phyloP scores from a whole-genome alignment of 495 filamentous ascomycete species.

The Penicillium chermesinum region DNA sequence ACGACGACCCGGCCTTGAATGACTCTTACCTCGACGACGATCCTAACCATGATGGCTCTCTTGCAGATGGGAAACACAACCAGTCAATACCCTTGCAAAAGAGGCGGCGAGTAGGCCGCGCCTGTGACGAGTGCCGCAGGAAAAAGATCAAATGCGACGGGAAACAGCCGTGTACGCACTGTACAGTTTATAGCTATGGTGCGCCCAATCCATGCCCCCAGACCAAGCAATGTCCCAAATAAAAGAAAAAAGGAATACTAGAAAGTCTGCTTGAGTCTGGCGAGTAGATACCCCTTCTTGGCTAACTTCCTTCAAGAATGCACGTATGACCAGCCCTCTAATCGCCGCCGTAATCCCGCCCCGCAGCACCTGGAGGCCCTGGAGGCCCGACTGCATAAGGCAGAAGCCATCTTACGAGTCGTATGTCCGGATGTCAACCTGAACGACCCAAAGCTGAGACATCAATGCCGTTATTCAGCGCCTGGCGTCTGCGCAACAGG shows the following conservation, averaged over 20 bases:
- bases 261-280: slow-evolving; percentile 10
- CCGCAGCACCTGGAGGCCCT: slow-evolving; percentile 93
- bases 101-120: slow-evolving; percentile 79
- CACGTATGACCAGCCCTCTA: slow-evolving; percentile 97
- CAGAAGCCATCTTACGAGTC: slow-evolving; percentile 70
- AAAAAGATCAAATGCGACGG: slow-evolving; percentile 99
- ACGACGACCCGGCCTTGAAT: slow-evolving; percentile 30
- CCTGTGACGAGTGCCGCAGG: slow-evolving; percentile 91
- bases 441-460: slow-evolving; percentile 75
- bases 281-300: slow-evolving; percentile 7
- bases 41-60: slow-evolving; percentile 19
- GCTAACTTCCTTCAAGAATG: slow-evolving; percentile 64
- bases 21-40: slow-evolving; percentile 31
- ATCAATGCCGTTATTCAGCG: slow-evolving; percentile 53
- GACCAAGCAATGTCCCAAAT: too few relatives aligned
- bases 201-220: slow-evolving; percentile 25
- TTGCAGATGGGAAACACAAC: slow-evolving; percentile 26
- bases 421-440: slow-evolving; percentile 84
- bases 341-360: slow-evolving; percentile 87
- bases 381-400: slow-evolving; percentile 76
- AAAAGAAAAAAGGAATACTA: too few relatives aligned
- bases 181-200: slow-evolving; percentile 98
- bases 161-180: slow-evolving; percentile 96
- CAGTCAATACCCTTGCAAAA: slow-evolving; percentile 67
- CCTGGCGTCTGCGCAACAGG: slow-evolving; percentile 23